Evolutionary conservation across 2,329 filamentous ascomycete genomes (phyloP).

Genomic region (Paracamarosporium sp.): DNA sequence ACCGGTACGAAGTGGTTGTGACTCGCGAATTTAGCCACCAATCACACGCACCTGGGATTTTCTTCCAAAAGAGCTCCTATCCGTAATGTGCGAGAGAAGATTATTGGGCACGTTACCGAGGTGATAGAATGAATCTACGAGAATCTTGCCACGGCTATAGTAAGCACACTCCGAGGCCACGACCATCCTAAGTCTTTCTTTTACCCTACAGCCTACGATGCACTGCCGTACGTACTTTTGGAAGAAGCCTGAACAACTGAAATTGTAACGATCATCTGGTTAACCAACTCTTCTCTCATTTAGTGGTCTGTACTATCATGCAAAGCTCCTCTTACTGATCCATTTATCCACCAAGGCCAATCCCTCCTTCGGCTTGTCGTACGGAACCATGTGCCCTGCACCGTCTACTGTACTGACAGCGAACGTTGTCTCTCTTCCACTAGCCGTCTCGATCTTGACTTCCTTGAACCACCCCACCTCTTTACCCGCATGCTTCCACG

Average conservation of each 20-base stretch:
- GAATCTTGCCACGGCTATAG: too few relatives aligned
- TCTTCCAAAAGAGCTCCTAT: too few relatives aligned
- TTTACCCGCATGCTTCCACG: conserved; percentile 30
- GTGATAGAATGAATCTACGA: too few relatives aligned
- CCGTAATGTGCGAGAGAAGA: too few relatives aligned
- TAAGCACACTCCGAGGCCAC: too few relatives aligned
- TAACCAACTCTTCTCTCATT: background rate
- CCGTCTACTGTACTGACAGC: conserved; percentile 47
- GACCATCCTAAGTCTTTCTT: too few relatives aligned
- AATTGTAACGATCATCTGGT: background rate
- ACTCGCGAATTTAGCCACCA: background rate
- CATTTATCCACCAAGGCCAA: conserved; percentile 37
- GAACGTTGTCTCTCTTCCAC: conserved; percentile 40
- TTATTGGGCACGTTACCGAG: too few relatives aligned
- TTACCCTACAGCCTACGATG: too few relatives aligned
- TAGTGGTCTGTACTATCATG: conserved; percentile 7
- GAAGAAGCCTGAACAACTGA: too few relatives aligned
- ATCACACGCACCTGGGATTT: background rate
- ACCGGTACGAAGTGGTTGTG: background rate
- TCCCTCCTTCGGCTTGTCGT: conserved; percentile 39
- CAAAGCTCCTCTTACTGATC: conserved; percentile 39
- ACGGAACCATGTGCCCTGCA: conserved; percentile 52
- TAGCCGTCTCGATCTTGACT: conserved; percentile 34
- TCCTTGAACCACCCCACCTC: conserved; percentile 45
- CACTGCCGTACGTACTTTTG: background rate